Percentiles rank a stretch among this genome's conserved stretches.
Conservation (phyloP, 2,329 filamentous ascomycete genomes). For the Fusarium buharicum region DNA sequence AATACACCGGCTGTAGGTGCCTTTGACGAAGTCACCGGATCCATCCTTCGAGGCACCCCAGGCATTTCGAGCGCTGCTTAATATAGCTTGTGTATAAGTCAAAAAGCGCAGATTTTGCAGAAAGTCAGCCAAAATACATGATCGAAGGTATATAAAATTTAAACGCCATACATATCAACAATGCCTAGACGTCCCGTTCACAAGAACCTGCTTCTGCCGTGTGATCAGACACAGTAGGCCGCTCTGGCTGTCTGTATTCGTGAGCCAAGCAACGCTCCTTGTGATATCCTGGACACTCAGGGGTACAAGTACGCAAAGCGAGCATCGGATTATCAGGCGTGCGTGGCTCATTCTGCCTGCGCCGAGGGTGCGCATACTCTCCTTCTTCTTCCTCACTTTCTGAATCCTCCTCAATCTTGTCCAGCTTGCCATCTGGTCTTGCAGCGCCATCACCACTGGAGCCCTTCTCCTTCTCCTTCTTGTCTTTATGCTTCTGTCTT, state of each 20-base stretch:
- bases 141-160: no score
- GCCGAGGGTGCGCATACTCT: background rate
- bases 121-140: no score
- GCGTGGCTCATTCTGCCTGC: background rate
- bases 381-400: background rate
- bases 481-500: background rate
- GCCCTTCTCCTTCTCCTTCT: background rate
- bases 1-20: no score
- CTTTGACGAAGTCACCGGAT: no score
- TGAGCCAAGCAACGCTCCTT: background rate
- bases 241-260: background rate
- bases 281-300: background rate
- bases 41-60: no score
- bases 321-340: no score
- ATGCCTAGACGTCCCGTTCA: background rate
- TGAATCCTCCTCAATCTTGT: background rate
- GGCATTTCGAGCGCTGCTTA: no score
- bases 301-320: background rate
- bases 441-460: background rate
- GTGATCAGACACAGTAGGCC: rapidly evolving
- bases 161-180: background rate
- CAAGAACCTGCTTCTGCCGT: background rate
- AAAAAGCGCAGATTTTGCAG: no score
- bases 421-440: background rate
- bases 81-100: no score